Percentiles rank a stretch among this genome's conserved stretches.
Conservation (phyloP, 2,329 filamentous ascomycete species). For the Magnaporthiopsis rhizophila region DNA sequence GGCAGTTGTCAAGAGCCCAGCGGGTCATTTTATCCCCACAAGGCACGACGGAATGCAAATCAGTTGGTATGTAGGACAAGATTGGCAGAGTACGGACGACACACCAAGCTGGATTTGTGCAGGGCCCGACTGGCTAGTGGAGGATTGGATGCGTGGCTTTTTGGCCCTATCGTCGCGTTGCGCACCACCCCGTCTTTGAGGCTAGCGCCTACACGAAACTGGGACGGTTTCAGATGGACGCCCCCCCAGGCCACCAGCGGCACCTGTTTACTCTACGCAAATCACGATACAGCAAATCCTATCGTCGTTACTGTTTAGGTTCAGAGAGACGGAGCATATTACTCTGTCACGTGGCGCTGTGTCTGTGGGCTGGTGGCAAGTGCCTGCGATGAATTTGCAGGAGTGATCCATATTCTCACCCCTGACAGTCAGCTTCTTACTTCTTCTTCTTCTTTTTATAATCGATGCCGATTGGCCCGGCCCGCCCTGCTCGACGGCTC, state of each 20-base stretch:
- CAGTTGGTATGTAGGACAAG: no score
- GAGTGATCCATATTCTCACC: no score
- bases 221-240: background rate
- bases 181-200: background rate
- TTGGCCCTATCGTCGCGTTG: background rate
- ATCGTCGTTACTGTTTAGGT: background rate
- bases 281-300: background rate
- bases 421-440: no score
- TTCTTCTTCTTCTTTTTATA: background rate
- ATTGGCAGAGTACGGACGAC: no score
- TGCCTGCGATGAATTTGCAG: background rate
- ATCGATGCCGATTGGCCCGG: background rate
- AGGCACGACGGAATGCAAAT: background rate
- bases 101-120: background rate
- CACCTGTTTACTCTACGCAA: background rate
- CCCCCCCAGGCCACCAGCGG: background rate
- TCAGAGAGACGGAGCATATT: background rate
- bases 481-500: no score
- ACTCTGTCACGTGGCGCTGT: background rate
- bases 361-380: background rate
- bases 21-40: background rate
- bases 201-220: background rate
- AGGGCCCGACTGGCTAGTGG: background rate
- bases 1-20: no score
- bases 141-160: background rate